Base-by-base conservation (phyloP, 257 asterid species). In the Craterostigma plantagineum region DNA sequence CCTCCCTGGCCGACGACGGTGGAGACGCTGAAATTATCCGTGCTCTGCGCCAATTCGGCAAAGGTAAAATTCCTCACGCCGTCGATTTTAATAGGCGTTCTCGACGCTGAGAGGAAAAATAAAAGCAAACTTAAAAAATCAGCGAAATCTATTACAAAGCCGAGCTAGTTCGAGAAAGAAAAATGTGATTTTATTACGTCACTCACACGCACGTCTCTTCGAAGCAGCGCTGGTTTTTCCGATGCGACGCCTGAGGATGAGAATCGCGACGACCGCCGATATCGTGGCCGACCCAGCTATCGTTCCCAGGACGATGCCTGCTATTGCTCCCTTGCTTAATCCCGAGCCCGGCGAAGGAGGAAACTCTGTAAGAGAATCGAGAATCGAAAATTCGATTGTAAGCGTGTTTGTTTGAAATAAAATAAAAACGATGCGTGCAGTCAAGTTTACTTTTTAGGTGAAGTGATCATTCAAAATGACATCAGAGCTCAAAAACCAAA, bases 1-100 rank as follows among this genome's bases (percentile, higher is more conserved):
- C 99, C 99, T 56, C 99, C 99, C 58, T 75, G 67, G 36, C 99
- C 99, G 33, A 83, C 83, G 45, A 68, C 59, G 14, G 77, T 77
- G 10, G 81, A 59, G 75, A 30, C 23, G 34, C 62, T 36, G 48
- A 90, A 90, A 54, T 65, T 61, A 41, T 60, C 65, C 8, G 99
- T 83, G 3, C 96, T 92, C 11, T 11, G 48, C 44, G 76, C 70
- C 78, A 90, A 35, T 62, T 90, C 96, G 42, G 61, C 44, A 51
- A 53, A 83, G 33, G 62, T 58, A 68, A 79, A 90, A 50, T 65
- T 86, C 68, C 73, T 90, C 62, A 90, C 83, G 14, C 93, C 95
- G 33, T 80, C 94, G 23, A 83, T 68, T 65, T 61, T 75, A 60
- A 83, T 74, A 53, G 92, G 77, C 66, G 60, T 61, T 68, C 58